Conservation (phyloP, 2,329 filamentous ascomycete genomes). For the Aspergillus ochraceus region DNA sequence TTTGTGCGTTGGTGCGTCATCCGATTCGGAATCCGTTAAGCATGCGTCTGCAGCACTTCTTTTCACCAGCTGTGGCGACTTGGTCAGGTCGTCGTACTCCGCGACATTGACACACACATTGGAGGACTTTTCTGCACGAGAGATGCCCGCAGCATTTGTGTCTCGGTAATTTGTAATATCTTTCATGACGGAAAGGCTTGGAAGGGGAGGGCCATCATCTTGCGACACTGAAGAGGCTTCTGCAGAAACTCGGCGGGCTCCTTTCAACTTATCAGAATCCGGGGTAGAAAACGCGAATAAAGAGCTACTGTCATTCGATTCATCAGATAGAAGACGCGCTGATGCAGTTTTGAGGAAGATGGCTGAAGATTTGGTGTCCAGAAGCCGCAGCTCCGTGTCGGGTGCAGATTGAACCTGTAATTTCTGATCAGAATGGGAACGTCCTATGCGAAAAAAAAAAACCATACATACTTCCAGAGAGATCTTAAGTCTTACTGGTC, state of each 20-base stretch:
- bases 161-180: neutral
- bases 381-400: constrained; percentile 21
- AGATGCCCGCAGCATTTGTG: neutral
- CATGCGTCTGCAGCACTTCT: constrained; percentile 29
- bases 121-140: neutral
- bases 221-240: neutral
- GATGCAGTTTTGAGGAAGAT: constrained; percentile 15
- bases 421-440: neutral
- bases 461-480: constrained; percentile 30
- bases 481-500: constrained; percentile 27
- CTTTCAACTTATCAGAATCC: neutral
- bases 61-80: constrained; percentile 21
- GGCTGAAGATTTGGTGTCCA: constrained; percentile 17
- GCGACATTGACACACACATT: neutral
- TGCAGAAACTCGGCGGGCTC: neutral
- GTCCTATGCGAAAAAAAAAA: neutral
- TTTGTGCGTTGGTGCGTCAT: constrained; percentile 10
- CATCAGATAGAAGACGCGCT: constrained; percentile 7
- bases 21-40: constrained; percentile 26
- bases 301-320: neutral
- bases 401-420: constrained; percentile 26
- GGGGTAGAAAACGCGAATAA: constrained; percentile 18
- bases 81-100: constrained; percentile 1
- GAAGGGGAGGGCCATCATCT: neutral
- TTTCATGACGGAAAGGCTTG: neutral